A percentile compares a stretch with the other conserved stretches of the same genome.
These are phyloP conservation scores for Xylaria sp. DNA, from an alignment of 2,329 filamentous ascomycete species.

Conservation along the genomic window DNA sequence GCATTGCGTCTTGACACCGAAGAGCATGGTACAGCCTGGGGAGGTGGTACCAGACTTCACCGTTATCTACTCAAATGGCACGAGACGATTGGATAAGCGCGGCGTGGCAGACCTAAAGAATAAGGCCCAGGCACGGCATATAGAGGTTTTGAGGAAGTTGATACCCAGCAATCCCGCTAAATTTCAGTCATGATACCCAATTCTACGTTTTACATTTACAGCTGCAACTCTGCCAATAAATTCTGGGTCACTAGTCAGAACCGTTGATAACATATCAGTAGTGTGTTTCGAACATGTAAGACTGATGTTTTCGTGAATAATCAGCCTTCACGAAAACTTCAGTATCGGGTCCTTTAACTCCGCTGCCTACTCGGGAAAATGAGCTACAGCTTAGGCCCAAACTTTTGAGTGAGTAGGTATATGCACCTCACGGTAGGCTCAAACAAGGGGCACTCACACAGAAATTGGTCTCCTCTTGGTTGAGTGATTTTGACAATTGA, in stretches of 20 bases:
- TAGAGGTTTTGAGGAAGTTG: slow-evolving; percentile 73
- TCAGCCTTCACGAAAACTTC: neutral
- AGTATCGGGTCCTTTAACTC: neutral
- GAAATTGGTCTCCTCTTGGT: no score
- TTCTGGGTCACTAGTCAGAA: no score
- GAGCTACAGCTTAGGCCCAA: neutral
- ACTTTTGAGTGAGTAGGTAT: no score
- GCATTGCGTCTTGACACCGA: slow-evolving; percentile 76
- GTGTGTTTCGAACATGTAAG: neutral
- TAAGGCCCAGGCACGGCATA: slow-evolving; percentile 72
- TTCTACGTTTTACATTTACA: neutral
- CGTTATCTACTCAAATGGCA: slow-evolving; percentile 74
- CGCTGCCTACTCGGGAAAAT: neutral
- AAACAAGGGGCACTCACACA: no score
- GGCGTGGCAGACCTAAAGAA: slow-evolving; percentile 72
- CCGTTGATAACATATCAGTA: neutral
- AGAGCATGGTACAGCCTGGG: slow-evolving; percentile 67
- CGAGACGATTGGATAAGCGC: slow-evolving; percentile 66
- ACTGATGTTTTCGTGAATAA: neutral
- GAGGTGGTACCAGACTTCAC: slow-evolving; percentile 72
- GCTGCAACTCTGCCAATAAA: neutral
- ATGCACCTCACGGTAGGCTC: no score
- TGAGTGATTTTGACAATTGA: no score
- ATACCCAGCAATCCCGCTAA: slow-evolving; percentile 71
- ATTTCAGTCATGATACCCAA: slow-evolving; percentile 52